Evolutionary conservation across 208 protist species (phyloP), one percentile per base, ranked within the genome.

Genomic region (Crithidia fasciculata): DNA sequence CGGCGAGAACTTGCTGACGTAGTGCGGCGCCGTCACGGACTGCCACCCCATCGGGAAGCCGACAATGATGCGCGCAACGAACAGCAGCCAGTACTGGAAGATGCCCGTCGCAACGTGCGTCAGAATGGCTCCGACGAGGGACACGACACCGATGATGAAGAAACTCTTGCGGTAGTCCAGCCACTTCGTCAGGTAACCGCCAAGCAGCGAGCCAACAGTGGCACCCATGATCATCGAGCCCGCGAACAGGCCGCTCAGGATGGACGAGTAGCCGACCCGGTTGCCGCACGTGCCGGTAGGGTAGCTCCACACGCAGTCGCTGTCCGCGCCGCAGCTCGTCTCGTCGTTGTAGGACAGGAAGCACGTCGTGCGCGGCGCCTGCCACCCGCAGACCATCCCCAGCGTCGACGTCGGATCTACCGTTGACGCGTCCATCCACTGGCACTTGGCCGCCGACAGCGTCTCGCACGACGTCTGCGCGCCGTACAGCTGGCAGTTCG

Each of bases 221-320:
- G 69, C 50, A 41, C 85, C 88, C n/a, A 93, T 71, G 56, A 90
- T 89, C 85, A 93, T 84, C 2, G 83, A 69, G 16, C 78, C 76
- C 18, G 84, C 82, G 44, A 93, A 89, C 41, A 89, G 62, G 37
- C 87, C 87, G 44, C 63, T 87, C 54, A 85, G 36, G 36, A 77
- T 68, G 40, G 82, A 72, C 7, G 53, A 81, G 78, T 87, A 91
- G 19, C 83, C 87, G 0, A 75, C 59, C 4, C 56, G 65, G 73
- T 89, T 82, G 18, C 61, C 61, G 63, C 84, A 89, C 47, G 58
- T 69, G 19, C 53, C 53, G 4, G 47, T 8, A 18, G 54, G 58
- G 74, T 83, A 84, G 57, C 59, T 83, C 81, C 80, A 87, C 55
- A 68, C 69, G 63, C 80, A 90, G 15, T 65, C 37, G 9, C 44